Evolutionary conservation across 75 land plant species (phyloP).

Genomic region (Adiantum capillusveneris): DNA sequence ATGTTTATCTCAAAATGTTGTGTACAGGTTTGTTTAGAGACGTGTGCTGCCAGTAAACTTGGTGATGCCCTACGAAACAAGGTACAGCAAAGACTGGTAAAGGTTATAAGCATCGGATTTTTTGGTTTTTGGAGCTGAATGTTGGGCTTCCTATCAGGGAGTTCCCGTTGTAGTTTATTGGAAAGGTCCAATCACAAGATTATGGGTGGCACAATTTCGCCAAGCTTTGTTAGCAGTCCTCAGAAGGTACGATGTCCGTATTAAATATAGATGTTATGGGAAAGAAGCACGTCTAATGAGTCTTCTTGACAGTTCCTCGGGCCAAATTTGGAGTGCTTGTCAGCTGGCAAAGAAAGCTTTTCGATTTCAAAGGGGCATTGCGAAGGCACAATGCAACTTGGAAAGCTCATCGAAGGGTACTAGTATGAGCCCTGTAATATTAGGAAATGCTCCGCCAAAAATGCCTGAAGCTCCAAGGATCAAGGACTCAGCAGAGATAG

Average conservation of each 20-base stretch:
- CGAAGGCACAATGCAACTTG: slow-evolving; percentile 24
- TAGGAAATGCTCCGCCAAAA: slow-evolving; percentile 36
- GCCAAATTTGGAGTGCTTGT: slow-evolving; percentile 77
- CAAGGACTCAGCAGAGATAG: slow-evolving; percentile 29
- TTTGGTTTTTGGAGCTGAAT: background rate
- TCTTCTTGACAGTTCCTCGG: slow-evolving; percentile 41
- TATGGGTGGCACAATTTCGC: slow-evolving; percentile 64
- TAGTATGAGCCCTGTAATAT: slow-evolving; percentile 45
- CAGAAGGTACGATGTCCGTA: slow-evolving; percentile 38
- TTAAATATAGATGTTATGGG: too few relatives aligned
- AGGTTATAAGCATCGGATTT: too few relatives aligned
- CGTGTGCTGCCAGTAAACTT: slow-evolving; percentile 45
- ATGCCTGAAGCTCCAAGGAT: slow-evolving; percentile 40
- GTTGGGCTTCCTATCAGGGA: slow-evolving; percentile 45
- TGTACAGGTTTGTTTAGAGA: slow-evolving; percentile 72
- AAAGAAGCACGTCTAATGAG: too few relatives aligned
- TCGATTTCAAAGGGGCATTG: slow-evolving; percentile 42
- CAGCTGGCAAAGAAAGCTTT: slow-evolving; percentile 82
- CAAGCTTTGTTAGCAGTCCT: slow-evolving; percentile 61
- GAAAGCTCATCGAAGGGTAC: slow-evolving; percentile 23
- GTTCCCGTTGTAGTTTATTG: slow-evolving; percentile 68
- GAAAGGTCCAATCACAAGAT: slow-evolving; percentile 45
- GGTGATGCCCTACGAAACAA: slow-evolving; percentile 61
- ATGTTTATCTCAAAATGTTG: background rate
- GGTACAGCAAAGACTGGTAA: slow-evolving; percentile 20